Conservation (phyloP, 192 early-diverging fungal species). For the Coemansia sp. region DNA sequence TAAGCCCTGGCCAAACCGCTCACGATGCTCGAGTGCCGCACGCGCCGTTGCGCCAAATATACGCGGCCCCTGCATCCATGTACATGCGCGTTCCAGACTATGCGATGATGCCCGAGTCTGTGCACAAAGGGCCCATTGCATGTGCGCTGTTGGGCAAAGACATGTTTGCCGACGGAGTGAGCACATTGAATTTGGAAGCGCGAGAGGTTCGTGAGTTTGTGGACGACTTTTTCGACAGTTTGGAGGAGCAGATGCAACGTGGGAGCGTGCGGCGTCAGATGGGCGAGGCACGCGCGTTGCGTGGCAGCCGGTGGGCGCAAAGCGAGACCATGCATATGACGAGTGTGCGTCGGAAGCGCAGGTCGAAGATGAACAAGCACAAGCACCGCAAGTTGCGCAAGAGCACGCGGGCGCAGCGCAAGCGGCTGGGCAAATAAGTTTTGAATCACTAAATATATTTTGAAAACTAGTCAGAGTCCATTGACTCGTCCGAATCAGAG, state of each 20-base stretch:
- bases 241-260: slow-evolving; percentile 17
- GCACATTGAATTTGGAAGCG: slow-evolving; percentile 16
- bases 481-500: slow-evolving; percentile 20
- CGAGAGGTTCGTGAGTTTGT: slow-evolving; percentile 39
- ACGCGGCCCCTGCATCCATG: slow-evolving; percentile 46
- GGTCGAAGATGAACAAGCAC: slow-evolving; percentile 96
- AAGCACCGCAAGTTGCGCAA: slow-evolving; percentile 89
- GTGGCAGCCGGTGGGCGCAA: slow-evolving; percentile 26
- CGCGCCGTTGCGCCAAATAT: slow-evolving; percentile 35
- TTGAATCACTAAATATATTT: slow-evolving; percentile 1
- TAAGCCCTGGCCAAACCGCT: slow-evolving; percentile 22
- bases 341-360: slow-evolving; percentile 79
- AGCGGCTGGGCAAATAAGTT: slow-evolving; percentile 69
- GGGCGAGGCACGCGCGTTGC: not conserved
- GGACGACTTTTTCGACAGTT: slow-evolving; percentile 48
- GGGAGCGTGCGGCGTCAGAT: slow-evolving; percentile 23
- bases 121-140: slow-evolving; percentile 47
- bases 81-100: slow-evolving; percentile 41
- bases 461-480: slow-evolving; percentile 9
- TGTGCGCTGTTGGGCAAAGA: slow-evolving; percentile 42
- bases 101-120: slow-evolving; percentile 49
- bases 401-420: slow-evolving; percentile 72
- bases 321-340: slow-evolving; percentile 56
- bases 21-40: slow-evolving; percentile 36
- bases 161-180: slow-evolving; percentile 28